Evolutionary conservation across 768 basidiomycete species (phyloP).

Genomic region (Mycena haematopus): DNA sequence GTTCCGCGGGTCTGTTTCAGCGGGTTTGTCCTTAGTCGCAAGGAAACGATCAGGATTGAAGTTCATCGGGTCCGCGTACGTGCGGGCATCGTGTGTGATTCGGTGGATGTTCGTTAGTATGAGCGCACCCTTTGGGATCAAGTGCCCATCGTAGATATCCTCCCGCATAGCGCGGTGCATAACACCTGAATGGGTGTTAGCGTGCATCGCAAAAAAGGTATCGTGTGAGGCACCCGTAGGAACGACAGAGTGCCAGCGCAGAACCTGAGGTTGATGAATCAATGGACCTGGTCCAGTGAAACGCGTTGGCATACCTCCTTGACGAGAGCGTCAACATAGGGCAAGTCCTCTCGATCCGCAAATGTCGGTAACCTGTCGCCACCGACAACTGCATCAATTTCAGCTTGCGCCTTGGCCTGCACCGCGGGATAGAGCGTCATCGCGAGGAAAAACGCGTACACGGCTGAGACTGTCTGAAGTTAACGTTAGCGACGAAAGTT

Average conservation of each 20-base stretch:
- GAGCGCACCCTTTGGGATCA: slow-evolving; percentile 63
- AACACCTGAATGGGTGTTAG: slow-evolving; percentile 42
- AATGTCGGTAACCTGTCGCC: slow-evolving; percentile 65
- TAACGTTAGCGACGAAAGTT: slow-evolving; percentile 16
- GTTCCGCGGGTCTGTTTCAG: slow-evolving; percentile 63
- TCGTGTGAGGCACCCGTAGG: slow-evolving; percentile 43
- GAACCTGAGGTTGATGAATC: slow-evolving; percentile 28
- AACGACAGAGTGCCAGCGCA: slow-evolving; percentile 56
- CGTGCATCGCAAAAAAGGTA: slow-evolving; percentile 9
- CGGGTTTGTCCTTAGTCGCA: slow-evolving; percentile 44
- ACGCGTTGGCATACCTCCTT: slow-evolving; percentile 52
- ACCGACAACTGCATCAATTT: slow-evolving; percentile 67
- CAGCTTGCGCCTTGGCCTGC: slow-evolving; percentile 64
- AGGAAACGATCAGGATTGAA: slow-evolving; percentile 72
- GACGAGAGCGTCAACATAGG: slow-evolving; percentile 64
- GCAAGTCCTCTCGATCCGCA: slow-evolving; percentile 61
- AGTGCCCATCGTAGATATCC: slow-evolving; percentile 66
- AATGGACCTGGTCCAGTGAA: not conserved
- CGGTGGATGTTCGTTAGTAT: slow-evolving; percentile 53
- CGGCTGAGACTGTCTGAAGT: slow-evolving; percentile 63
- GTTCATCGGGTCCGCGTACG: slow-evolving; percentile 57
- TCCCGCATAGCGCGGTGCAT: slow-evolving; percentile 66
- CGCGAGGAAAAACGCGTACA: slow-evolving; percentile 68
- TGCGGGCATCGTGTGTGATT: slow-evolving; percentile 59
- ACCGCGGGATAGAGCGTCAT: slow-evolving; percentile 63